Evolutionary conservation across 805 yeast species (phyloP), one percentile per base, ranked within the genome.

Genomic region (Danielozyma ontarioensis): DNA sequence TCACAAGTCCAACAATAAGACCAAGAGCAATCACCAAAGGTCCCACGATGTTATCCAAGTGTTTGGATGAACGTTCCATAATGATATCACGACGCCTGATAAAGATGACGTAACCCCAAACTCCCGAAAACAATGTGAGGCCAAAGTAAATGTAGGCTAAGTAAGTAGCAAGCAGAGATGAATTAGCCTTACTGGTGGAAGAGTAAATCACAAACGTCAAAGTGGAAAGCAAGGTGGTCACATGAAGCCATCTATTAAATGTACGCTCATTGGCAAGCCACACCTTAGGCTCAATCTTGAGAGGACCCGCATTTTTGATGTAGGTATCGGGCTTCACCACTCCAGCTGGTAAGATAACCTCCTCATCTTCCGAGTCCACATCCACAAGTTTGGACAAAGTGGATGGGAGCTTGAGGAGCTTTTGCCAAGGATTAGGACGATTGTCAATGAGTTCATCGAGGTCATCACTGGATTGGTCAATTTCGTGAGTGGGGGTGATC

Each of bases 261-360:
- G 98, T 93, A 59, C 98, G 82, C 65, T 93, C 98, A 54, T 93
- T 93, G 18, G 98, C 98, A 43, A 93, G 71, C 97, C 97, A 93
- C 11, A 93, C 98, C 55, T 93, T 93, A 19, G 97, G 94, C 65
- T 93, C 98, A 37, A 93, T 89, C 60, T 84, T 88, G 35, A 88
- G 76, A 1, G 96, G 93, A 5, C 96, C 96, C 17, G 89, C 80
- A 56, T 88, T 88, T 52, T 89, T 84, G 48, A 90, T 71, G 61
- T 84, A 76, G 21, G 71, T 66, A 17, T 73, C 76, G 35, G 98
- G 98, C 52, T 82, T 84, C 28, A 70, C 68, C 14, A 90, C 97
- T 12, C 97, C 97, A 2, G 83, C 78, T 10, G 98, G 98, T 36
- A 90, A 67, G 15, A 72, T 78, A 29, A 87, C 72, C 55, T 89